A percentile compares a stretch with the other conserved stretches of the same genome.
Conservation (phyloP, 1,284 basidiomycete genomes). For the Schizophyllum commune region DNA sequence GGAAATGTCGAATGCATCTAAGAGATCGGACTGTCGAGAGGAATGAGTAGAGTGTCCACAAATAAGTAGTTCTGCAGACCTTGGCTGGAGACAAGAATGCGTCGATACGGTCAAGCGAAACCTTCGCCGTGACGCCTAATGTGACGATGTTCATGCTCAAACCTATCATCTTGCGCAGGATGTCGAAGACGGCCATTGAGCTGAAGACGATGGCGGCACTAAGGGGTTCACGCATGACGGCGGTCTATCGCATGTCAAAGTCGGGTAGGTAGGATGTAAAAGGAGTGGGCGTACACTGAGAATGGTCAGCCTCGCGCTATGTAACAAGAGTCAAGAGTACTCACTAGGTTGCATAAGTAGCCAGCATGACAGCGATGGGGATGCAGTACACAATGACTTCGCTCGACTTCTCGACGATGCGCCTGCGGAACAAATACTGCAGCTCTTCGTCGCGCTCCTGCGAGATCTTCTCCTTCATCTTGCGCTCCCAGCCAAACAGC, state of each 20-base stretch:
- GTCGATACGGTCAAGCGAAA: constrained; percentile 41
- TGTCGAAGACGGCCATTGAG: constrained; percentile 40
- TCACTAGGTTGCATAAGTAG: background rate
- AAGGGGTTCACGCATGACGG: constrained; percentile 30
- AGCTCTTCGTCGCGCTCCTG: constrained; percentile 9
- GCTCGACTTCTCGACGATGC: constrained; percentile 16
- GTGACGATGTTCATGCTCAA: background rate
- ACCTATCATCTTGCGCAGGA: constrained; percentile 20
- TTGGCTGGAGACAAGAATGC: constrained; percentile 22
- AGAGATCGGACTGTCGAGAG: background rate
- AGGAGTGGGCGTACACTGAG: background rate
- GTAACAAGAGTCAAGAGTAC: background rate
- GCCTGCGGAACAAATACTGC: constrained; percentile 17
- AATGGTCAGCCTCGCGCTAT: background rate
- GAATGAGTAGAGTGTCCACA: background rate
- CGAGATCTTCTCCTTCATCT: constrained; percentile 10
- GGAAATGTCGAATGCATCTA: constrained; percentile 14
- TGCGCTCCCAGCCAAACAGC: constrained; percentile 12
- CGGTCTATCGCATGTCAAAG: constrained; percentile 17
- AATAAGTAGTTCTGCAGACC: background rate
- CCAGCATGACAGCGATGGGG: background rate
- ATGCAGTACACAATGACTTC: background rate
- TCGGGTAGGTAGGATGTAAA: background rate
- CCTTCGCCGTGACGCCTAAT: constrained; percentile 25
- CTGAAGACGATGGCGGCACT: constrained; percentile 32